Evolutionary conservation across 1,139 yeast species (phyloP).

Genomic region (Pichia sp.): DNA sequence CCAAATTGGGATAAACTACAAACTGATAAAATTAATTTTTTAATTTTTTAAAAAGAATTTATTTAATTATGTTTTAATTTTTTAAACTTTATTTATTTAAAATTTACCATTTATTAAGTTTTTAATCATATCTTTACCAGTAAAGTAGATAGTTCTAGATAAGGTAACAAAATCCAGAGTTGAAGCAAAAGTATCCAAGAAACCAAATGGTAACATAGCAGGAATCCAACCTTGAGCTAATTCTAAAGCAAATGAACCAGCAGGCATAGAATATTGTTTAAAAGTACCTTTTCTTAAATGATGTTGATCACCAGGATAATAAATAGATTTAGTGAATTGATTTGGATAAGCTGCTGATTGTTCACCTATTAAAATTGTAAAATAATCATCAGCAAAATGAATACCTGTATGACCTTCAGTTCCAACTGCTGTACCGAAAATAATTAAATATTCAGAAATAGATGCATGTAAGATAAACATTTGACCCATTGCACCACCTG

Average conservation of each 20-base stretch:
- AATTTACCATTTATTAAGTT: conserved; percentile 44
- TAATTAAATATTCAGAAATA: conserved; percentile 83
- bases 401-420: conserved; percentile 96
- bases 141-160: conserved; percentile 59
- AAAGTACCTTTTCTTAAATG: conserved; percentile 65
- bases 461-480: conserved; percentile 96
- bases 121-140: conserved; percentile 70
- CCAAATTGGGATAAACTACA: no score
- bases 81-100: conserved; percentile 8
- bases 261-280: conserved; percentile 83
- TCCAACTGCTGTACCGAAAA: conserved; percentile 84
- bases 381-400: conserved; percentile 94
- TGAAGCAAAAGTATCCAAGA: conserved; percentile 70
- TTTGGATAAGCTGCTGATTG: conserved; percentile 68
- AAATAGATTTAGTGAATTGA: conserved; percentile 56
- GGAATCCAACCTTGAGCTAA: conserved; percentile 99
- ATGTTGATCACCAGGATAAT: conserved; percentile 77
- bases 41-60: no score
- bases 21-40: no score
- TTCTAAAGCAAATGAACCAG: conserved; percentile 81
- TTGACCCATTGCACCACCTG: conserved; percentile 99
- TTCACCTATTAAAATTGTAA: conserved; percentile 77
- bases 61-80: no score
- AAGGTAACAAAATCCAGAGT: conserved; percentile 75
- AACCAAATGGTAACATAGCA: conserved; percentile 94